Evolutionary conservation across 306 rosid species (phyloP), one percentile per base, ranked within the genome.

Genomic region (Nissolia schottii): DNA sequence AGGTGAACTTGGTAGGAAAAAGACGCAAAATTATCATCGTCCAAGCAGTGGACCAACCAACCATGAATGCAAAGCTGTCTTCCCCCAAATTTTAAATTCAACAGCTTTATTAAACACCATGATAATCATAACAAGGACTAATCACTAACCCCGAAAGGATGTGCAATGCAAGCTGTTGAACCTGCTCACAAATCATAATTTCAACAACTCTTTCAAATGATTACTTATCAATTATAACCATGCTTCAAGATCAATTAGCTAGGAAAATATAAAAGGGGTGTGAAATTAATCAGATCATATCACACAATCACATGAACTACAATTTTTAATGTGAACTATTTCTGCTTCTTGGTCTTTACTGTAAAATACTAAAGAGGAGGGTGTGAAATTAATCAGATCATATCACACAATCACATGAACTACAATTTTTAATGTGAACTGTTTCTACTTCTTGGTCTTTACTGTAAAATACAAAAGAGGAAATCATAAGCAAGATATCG

Each of bases 21-120:
- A 4, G 79, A 73, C 67, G 40, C 18, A 22, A 57, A 15, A 41
- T 60, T 53, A 58, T 79, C 62, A 58, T 79, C 62, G 22, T 56
- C 20, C 2, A 34, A 7, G 73, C 14, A 56, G 50, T 46, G 70
- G 81, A 51, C 66, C 66, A 19, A 51, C 66, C 66, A 19, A 71
- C 28, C 63, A 64, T 14, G 32, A 16, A 71, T 31, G 25, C 43
- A 22, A 32, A 48, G 75, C 71, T 57, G 70, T 79, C 16, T 59
- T 49, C 57, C 66, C 38, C n/a, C n/a, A n/a, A 24, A 55, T 57
- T 24, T 20, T 22, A 14, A 23, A 28, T 48, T 67, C 29, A 35
- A 18, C n/a, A 63, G 18, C 64, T 64, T 48, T 45, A 27, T 45
- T 6, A 32, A n/a, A n/a, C n/a, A 37, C 43, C 43, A 37, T 11